Evolutionary conservation across 2,329 filamentous ascomycete species (phyloP), one percentile per base, ranked within the genome.

Genomic region (Cercospora nicotianae): DNA sequence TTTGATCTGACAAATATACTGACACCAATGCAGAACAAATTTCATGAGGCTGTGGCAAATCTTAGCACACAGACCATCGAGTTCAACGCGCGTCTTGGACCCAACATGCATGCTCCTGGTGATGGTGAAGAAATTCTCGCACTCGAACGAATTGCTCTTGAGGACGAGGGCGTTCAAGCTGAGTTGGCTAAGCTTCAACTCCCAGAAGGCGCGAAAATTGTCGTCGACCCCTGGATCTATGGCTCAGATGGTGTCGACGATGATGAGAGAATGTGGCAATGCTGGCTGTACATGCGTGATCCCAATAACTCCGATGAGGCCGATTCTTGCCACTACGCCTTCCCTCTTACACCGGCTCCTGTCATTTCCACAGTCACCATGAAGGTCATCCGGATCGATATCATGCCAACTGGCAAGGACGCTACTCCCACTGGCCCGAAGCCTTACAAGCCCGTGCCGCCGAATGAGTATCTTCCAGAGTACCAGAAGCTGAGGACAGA

Each of bases 211-310:
- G 82, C 86, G 6, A 82, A 83, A 1, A 81, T 89, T 20, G 84
- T 87, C 69, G 82, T 83, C 61, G 87, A 89, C 70, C 87, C 87
- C 0, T 93, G 90, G 91, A 91, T 91, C 42, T 93, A 92, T 70
- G 87, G 85, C 76, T 78, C 81, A 10, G 83, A 84, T 73, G 83
- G 83, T n/a, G 72, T 84, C 48, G 75, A 79, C 63, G 83, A 85
- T 62, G 81, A 83, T 62, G 51, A 63, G 26, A 26, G 65, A 26
- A 59, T 67, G 60, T 63, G 60, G 60, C 88, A 90, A 75, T 88
- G 86, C 77, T 91, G 89, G 78, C 78, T 91, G 60, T 91, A 91
- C 78, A 83, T 90, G 79, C 81, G 87, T 26, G 88, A 90, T 70
- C 87, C 88, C 2, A 79, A 81, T 33, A 89, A 91, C 75, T 73